These are phyloP conservation scores for Inga leiocalycina DNA, from an alignment of 306 rosid genomes.

Conservation along the genomic window DNA sequence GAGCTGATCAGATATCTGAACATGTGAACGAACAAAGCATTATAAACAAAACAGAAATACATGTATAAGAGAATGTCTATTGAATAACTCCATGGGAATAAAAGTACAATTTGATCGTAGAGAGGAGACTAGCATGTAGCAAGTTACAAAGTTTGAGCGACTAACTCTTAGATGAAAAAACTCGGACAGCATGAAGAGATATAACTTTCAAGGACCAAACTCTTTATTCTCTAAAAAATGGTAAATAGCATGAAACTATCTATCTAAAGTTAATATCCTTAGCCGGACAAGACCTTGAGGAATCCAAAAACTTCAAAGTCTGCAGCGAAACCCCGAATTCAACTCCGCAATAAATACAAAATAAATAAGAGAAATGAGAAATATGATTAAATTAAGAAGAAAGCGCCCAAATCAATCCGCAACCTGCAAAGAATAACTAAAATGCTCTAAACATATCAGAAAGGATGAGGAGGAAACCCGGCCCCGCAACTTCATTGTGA, in stretches of 20 bases:
- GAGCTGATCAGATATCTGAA: constrained; percentile 89
- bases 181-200: background rate
- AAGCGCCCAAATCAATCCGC: background rate
- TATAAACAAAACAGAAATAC: constrained; percentile 26
- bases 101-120: background rate
- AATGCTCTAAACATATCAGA: background rate
- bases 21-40: constrained; percentile 21
- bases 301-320: background rate
- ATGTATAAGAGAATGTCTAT: background rate
- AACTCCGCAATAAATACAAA: background rate
- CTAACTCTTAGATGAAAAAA: background rate
- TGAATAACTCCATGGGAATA: background rate
- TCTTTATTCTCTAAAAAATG: background rate
- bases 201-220: background rate
- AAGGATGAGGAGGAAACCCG: constrained; percentile 52
- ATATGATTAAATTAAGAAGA: background rate
- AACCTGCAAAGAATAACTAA: background rate
- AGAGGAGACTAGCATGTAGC: background rate
- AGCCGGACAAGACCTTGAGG: background rate
- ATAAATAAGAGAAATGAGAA: background rate
- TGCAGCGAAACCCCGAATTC: background rate
- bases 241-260: background rate
- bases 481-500: constrained; percentile 88
- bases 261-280: background rate
- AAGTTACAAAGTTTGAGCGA: background rate